Evolutionary conservation across 371 early-diverging fungal species (phyloP).

Genomic region (Quaeritorhiza haematococci): DNA sequence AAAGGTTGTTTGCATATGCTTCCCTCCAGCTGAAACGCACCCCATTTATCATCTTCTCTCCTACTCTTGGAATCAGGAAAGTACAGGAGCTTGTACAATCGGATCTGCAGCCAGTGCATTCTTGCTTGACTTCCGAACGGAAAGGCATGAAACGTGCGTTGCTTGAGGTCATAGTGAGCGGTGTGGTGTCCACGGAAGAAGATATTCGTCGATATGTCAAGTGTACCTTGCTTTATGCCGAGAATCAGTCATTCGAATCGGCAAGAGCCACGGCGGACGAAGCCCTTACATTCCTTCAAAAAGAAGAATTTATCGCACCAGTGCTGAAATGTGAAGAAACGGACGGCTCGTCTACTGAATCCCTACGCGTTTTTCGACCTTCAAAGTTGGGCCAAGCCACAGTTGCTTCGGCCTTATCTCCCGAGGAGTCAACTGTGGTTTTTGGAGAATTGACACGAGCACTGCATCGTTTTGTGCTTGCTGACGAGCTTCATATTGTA

Average conservation of each 20-base stretch:
- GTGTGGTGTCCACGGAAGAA: constrained; percentile 8
- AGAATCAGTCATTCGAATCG: background rate
- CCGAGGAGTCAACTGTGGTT: constrained; percentile 22
- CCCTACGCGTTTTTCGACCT: constrained; percentile 5
- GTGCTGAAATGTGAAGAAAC: background rate
- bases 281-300: background rate
- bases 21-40: background rate
- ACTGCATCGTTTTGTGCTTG: constrained; percentile 15
- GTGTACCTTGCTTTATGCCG: background rate
- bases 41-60: no score
- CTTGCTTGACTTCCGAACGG: constrained; percentile 20
- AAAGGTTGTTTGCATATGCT: constrained; percentile 2
- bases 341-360: background rate
- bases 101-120: constrained; percentile 14
- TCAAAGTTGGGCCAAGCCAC: constrained; percentile 26
- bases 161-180: constrained; percentile 24
- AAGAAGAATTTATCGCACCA: background rate
- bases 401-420: constrained; percentile 17
- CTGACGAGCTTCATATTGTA: constrained; percentile 27
- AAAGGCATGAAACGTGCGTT: constrained; percentile 33
- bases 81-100: constrained; percentile 12
- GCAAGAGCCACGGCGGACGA: background rate
- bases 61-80: constrained; percentile 3
- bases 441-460: constrained; percentile 19
- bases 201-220: constrained; percentile 11